phyloP scores from a whole-genome alignment of 495 filamentous ascomycete species.

The Annulohypoxylon bovei region DNA sequence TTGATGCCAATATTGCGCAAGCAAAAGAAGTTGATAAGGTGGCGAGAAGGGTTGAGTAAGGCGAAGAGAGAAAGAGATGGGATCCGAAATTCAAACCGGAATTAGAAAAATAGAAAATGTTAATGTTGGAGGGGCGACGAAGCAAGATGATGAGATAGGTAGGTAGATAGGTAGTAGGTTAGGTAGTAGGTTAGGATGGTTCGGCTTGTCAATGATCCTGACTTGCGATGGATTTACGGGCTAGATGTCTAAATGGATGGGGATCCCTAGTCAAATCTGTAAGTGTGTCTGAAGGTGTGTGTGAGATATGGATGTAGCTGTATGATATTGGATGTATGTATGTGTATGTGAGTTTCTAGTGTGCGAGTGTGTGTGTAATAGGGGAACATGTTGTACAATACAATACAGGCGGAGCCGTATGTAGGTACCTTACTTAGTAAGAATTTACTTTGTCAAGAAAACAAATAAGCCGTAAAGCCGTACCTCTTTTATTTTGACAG shows the following conservation, averaged over 20 bases:
- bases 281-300: background rate
- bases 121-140: slow-evolving; percentile 41
- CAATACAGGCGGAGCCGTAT: background rate
- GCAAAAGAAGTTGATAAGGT: slow-evolving; percentile 13
- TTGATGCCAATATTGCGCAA: slow-evolving; percentile 28
- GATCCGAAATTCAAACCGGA: slow-evolving; percentile 1
- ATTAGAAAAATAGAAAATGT: slow-evolving; percentile 6
- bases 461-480: background rate
- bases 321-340: slow-evolving; percentile 8
- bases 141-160: slow-evolving; percentile 45
- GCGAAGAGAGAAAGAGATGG: slow-evolving; percentile 10
- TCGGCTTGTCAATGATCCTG: slow-evolving; percentile 38
- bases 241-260: slow-evolving; percentile 26
- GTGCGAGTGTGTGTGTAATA: slow-evolving; percentile 3
- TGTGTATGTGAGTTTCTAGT: slow-evolving; percentile 7
- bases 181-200: slow-evolving; percentile 37
- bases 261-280: slow-evolving; percentile 39
- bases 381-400: slow-evolving; percentile 1
- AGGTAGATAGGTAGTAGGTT: slow-evolving; percentile 38
- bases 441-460: no score
- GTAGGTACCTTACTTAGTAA: background rate
- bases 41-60: slow-evolving; percentile 32
- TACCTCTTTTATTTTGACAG: slow-evolving; percentile 17
- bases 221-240: slow-evolving; percentile 36
- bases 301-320: background rate